A percentile compares a stretch with the other conserved stretches of the same genome.
Conservation (phyloP, 768 basidiomycete genomes). For the Russula compacta region DNA sequence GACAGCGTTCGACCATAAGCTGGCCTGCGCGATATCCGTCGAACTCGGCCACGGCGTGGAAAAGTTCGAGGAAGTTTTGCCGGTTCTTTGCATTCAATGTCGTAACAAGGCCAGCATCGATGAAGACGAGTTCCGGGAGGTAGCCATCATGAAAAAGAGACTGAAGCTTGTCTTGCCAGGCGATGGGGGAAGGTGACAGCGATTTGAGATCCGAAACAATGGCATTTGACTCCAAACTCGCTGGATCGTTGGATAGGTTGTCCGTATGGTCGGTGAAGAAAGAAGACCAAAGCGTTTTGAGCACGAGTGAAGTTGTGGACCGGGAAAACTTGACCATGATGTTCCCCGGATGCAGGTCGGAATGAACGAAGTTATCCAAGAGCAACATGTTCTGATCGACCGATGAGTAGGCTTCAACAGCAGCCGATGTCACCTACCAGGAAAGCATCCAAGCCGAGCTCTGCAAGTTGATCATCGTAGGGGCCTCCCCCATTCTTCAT, state of each 20-base stretch:
- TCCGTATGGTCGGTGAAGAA: conserved; percentile 35
- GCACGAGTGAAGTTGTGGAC: conserved; percentile 57
- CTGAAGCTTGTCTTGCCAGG: conserved; percentile 66
- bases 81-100: conserved; percentile 76
- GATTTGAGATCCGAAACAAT: conserved; percentile 65
- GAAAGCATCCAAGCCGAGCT: conserved; percentile 90
- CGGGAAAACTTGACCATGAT: conserved; percentile 97
- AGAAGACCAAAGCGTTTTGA: conserved; percentile 49
- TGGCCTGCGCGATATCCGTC: conserved; percentile 94
- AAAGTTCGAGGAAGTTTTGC: conserved; percentile 91
- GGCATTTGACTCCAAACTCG: conserved; percentile 24
- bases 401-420: conserved; percentile 4
- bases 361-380: conserved; percentile 94
- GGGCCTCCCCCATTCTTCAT: conserved; percentile 86
- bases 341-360: conserved; percentile 87
- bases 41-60: conserved; percentile 91
- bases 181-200: conserved; percentile 45
- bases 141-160: conserved; percentile 61
- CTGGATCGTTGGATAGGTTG: neutral
- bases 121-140: conserved; percentile 89
- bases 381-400: conserved; percentile 84
- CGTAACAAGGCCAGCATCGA: conserved; percentile 93
- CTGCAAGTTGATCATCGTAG: conserved; percentile 83
- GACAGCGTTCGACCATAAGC: conserved; percentile 93
- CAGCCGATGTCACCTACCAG: conserved; percentile 44